Conservation (phyloP, 164 flowering plant genomes). For the Santalum album region DNA sequence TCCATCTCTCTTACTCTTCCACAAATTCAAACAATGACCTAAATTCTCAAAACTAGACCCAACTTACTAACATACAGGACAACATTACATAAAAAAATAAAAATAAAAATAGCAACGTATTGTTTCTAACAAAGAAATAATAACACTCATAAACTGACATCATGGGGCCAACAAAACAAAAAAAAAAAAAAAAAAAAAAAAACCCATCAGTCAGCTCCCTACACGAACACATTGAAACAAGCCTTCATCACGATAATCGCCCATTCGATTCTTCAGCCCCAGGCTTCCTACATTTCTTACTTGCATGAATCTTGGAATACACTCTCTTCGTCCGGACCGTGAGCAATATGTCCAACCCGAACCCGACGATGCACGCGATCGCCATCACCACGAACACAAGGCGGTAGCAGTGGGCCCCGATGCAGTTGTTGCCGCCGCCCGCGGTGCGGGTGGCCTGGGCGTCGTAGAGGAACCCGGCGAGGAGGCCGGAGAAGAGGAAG, state of each 20-base stretch:
- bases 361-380: slow-evolving; percentile 54
- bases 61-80: too few species aligned
- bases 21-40: too few species aligned
- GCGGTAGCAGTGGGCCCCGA: slow-evolving; percentile 78
- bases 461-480: slow-evolving; percentile 74
- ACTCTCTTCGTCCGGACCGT: slow-evolving; percentile 46
- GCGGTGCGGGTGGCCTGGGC: slow-evolving; percentile 49
- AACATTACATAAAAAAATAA: too few species aligned
- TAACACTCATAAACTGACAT: too few species aligned
- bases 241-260: slow-evolving; percentile 4
- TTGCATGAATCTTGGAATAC: slow-evolving; percentile 40
- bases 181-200: too few species aligned
- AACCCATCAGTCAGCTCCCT: too few species aligned
- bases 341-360: slow-evolving; percentile 52
- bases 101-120: too few species aligned
- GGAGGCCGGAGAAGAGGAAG: slow-evolving; percentile 86
- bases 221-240: too few species aligned
- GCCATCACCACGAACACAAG: slow-evolving; percentile 76
- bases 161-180: too few species aligned
- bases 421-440: slow-evolving; percentile 71
- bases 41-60: too few species aligned
- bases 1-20: too few species aligned
- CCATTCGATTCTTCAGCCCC: not conserved
- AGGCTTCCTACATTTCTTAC: slow-evolving; percentile 31
- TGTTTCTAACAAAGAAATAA: too few species aligned